Evolutionary conservation across 106 monocot genomes (phyloP), one percentile per base, ranked within the genome.

Genomic region (Dendrobium catenatum): DNA sequence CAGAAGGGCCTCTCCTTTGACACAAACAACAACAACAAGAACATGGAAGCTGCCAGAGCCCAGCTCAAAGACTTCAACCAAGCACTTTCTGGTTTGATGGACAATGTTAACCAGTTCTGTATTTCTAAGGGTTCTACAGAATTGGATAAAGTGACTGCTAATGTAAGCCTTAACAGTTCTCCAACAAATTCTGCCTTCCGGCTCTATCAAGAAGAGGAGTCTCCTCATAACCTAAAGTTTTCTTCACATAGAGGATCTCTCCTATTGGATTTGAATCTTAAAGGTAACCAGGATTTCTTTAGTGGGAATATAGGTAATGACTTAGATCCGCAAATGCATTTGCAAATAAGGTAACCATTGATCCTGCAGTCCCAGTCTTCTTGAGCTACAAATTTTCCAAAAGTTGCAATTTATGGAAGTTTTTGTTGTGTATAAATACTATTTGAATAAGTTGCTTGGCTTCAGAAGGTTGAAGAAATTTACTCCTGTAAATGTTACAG

Each of bases 251-350:
- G 77, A 75, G 80, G 68, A 15, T 85, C 78, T 0, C 72, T 82
- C 19, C 77, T 80, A 16, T 47, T 93, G 56, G 88, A 90, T 79
- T 84, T 93, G 83, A 90, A 93, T 79, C 78, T 89, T 27, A 89
- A 86, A 68, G 86, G 88, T 64, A 76, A 61, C 9, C 90, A 79
- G 55, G 88, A 93, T 37, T 24, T 90, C 37, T 84, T 80, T 79
- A 79, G 84, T 22, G 87, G 78, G n/a, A 72, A 78, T 2, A 48
- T 68, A 77, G 79, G 74, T 6, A 82, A 78, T 83, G 89, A 89
- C 16, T 77, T 92, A 44, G 83, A 86, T 68, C 83, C 88, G 41
- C 67, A 82, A 31, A 89, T 92, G 67, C 83, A 89, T 42, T 77
- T 75, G 29, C 87, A 81, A 59, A 68, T 72, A 76, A 72, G 76